Percentiles rank a stretch among this genome's conserved stretches.
phyloP scores from a whole-genome alignment of 2,329 filamentous ascomycete genomes.

The Tolypocladium nubicola region DNA sequence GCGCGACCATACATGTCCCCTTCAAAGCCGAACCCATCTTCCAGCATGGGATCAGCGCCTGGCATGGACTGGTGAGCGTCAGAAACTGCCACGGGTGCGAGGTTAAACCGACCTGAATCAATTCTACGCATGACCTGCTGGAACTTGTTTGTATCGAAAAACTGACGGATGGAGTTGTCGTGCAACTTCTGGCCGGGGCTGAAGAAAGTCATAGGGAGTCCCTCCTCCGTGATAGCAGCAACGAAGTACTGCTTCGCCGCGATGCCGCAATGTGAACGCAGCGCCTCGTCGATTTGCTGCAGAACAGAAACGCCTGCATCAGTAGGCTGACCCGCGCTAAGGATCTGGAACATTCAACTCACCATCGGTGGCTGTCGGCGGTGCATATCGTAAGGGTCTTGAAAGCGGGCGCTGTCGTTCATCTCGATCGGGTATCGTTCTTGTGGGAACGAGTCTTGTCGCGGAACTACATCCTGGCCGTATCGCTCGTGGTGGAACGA shows the following conservation, averaged over 20 bases:
- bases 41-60: slow-evolving; percentile 23
- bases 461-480: slow-evolving; percentile 14
- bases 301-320: not conserved
- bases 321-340: not conserved
- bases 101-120: slow-evolving; percentile 23
- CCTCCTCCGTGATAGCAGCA: slow-evolving; percentile 37
- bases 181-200: slow-evolving; percentile 28
- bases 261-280: slow-evolving; percentile 42
- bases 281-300: slow-evolving; percentile 39
- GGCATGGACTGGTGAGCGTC: not conserved
- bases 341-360: slow-evolving; percentile 5
- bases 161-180: slow-evolving; percentile 28
- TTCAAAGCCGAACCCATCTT: slow-evolving; percentile 19
- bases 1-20: slow-evolving; percentile 12
- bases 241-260: slow-evolving; percentile 42
- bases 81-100: not conserved
- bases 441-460: slow-evolving; percentile 17
- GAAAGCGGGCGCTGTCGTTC: slow-evolving; percentile 22
- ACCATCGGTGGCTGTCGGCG: slow-evolving; percentile 29
- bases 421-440: slow-evolving; percentile 18
- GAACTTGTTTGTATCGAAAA: slow-evolving; percentile 36
- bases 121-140: slow-evolving; percentile 25
- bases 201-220: slow-evolving; percentile 32
- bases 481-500: slow-evolving; percentile 19
- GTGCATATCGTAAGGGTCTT: slow-evolving; percentile 22